A percentile compares a stretch with the other conserved stretches of the same genome.
These are phyloP conservation scores for Macrolepiota dolichaula DNA, from an alignment of 768 basidiomycete species.

Conservation along the genomic window DNA sequence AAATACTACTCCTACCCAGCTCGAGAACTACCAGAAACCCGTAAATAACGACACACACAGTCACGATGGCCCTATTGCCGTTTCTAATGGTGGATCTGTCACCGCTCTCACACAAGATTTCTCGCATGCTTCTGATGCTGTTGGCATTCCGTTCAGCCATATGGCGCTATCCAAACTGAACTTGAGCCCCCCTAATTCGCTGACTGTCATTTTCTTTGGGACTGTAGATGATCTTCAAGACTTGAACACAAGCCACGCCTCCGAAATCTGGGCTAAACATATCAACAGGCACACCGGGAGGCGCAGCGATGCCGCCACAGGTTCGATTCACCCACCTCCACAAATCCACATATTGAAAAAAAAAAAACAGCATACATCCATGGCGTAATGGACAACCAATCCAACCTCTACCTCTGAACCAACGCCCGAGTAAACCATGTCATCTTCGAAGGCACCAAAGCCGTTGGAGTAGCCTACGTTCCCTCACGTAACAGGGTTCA, in stretches of 20 bases:
- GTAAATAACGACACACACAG: conserved; percentile 64
- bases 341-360: background rate
- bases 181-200: no score
- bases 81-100: conserved; percentile 66
- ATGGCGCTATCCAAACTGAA: conserved; percentile 18
- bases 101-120: conserved; percentile 67
- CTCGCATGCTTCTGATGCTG: conserved; percentile 55
- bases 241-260: conserved; percentile 53
- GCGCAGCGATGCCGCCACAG: conserved; percentile 69
- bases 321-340: conserved; percentile 27
- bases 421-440: conserved; percentile 68
- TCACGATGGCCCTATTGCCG: conserved; percentile 71
- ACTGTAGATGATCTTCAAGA: conserved; percentile 65
- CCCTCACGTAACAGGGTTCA: conserved; percentile 58
- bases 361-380: conserved; percentile 55
- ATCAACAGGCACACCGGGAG: conserved; percentile 73
- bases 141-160: conserved; percentile 67
- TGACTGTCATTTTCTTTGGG: no score
- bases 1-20: conserved; percentile 31
- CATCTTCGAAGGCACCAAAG: conserved; percentile 69
- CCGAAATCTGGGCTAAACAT: conserved; percentile 77
- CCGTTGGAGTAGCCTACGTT: conserved; percentile 70
- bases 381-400: conserved; percentile 67
- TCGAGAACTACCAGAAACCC: conserved; percentile 79
- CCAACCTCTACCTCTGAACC: conserved; percentile 61